Base-by-base conservation (phyloP, 1,139 yeast species). In the Arxiozyma slooffiae region DNA sequence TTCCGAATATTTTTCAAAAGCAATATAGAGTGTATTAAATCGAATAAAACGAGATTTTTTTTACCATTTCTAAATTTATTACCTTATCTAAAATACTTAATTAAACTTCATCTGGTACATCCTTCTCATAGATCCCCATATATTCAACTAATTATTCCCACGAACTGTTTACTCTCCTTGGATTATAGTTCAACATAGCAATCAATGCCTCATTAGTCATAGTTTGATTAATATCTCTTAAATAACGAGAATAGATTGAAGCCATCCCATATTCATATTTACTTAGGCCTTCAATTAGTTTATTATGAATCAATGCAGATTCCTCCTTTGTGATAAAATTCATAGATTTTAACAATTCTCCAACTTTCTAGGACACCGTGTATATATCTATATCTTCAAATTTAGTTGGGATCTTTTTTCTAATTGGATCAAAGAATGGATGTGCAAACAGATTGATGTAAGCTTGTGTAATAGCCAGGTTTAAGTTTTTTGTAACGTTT, bases 141-240 rank as follows among this genome's bases (percentile, higher is more conserved):
- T 52, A 51, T 17, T 55, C 55, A 17, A 54, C 41, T 34, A 59
- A 60, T 17, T 59, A 43, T 48, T 60, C 66, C 67, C 64, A 66
- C 3, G 66, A 61, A 44, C 58, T 61, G 38, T 49, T 50, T 20
- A 60, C 64, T 48, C 69, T 59, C 1, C 67, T 67, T 22, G 69
- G 68, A 48, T 66, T 66, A 39, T 59, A 46, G 36, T 53, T 53
- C 6, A 65, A 50, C 23, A 65, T 52, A 46, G 60, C 58, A 4
- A 54, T 46, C 7, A 63, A 41, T 8, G 66, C 55, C 4, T 53
- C 48, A 23, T 47, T 37, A 16, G 58, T 53, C 16, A 62, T 37
- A 9, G 52, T 44, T 20, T 53, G 50, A 1, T 58, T 55, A 14
- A 55, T 36, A 18, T 57, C 55, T 11, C 50, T 40, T 34, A 64